Conservation (phyloP, 257 asterid species). For the Forsythia viridissima region DNA sequence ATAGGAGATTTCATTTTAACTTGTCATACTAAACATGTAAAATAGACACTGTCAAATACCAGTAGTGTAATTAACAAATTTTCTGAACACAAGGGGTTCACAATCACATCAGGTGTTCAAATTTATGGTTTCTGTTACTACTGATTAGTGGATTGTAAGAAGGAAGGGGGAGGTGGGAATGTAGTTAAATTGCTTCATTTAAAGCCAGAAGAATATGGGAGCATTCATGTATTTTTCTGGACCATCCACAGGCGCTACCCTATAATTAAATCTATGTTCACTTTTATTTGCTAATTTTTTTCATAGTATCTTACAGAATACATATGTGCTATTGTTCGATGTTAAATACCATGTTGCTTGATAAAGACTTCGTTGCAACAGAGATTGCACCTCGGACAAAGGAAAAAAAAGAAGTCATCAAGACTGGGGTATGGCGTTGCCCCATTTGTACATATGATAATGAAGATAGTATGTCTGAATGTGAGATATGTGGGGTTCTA, state of each 20-base stretch:
- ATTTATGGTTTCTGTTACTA: no score
- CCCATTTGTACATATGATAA: constrained; percentile 93
- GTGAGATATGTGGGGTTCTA: constrained; percentile 96
- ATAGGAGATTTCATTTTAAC: background rate
- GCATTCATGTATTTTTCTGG: background rate
- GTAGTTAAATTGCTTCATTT: no score
- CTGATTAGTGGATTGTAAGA: background rate
- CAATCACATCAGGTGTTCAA: background rate
- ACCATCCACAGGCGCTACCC: no score
- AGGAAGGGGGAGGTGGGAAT: no score
- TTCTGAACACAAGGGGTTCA: background rate
- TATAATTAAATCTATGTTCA: no score
- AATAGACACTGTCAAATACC: background rate
- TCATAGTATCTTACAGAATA: background rate
- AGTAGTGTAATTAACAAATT: background rate
- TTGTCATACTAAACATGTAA: background rate
- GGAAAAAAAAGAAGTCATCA: constrained; percentile 38
- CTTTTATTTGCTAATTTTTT: no score
- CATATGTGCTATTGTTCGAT: constrained; percentile 11
- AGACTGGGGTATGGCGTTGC: constrained; percentile 76
- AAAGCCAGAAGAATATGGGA: background rate
- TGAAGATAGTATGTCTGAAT: constrained; percentile 68
- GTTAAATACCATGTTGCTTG: constrained; percentile 26
- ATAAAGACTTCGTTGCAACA: constrained; percentile 30
- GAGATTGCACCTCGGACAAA: constrained; percentile 40